A percentile compares a stretch with the other conserved stretches of the same genome.
These are phyloP conservation scores for Nidula microcarpa DNA, from an alignment of 768 basidiomycete genomes.

Conservation along the genomic window DNA sequence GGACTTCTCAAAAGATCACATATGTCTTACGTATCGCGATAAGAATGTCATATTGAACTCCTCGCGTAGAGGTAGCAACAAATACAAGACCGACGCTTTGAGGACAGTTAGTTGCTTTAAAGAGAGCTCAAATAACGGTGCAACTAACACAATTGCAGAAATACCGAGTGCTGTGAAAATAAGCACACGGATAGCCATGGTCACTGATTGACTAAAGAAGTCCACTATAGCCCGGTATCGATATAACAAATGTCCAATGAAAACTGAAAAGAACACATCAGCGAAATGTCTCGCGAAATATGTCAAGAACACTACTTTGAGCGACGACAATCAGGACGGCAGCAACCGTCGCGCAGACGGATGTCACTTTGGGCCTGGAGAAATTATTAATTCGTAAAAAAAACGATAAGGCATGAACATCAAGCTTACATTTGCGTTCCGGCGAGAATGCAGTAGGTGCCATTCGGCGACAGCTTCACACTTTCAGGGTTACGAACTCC, in stretches of 20 bases:
- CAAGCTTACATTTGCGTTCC: slow-evolving; percentile 14
- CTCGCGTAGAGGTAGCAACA: slow-evolving; percentile 13
- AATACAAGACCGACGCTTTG: slow-evolving; percentile 21
- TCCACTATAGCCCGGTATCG: slow-evolving; percentile 17
- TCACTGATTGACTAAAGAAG: slow-evolving; percentile 17
- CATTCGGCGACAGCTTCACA: slow-evolving; percentile 19
- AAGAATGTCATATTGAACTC: slow-evolving; percentile 23
- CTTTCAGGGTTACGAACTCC: slow-evolving; percentile 14
- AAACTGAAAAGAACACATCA: slow-evolving; percentile 8
- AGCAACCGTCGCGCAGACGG: slow-evolving; percentile 17
- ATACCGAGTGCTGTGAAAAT: slow-evolving; percentile 21
- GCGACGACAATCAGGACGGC: slow-evolving; percentile 15
- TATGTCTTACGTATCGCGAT: slow-evolving; percentile 17
- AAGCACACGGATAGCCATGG: slow-evolving; percentile 23
- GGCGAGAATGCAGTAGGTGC: slow-evolving; percentile 23
- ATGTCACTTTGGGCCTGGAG: slow-evolving; percentile 20
- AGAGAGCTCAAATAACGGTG: background rate
- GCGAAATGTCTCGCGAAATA: background rate
- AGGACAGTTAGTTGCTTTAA: background rate
- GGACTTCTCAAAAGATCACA: background rate
- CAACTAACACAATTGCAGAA: slow-evolving; percentile 8
- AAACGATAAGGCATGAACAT: background rate
- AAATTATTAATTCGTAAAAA: background rate
- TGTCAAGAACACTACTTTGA: slow-evolving; percentile 15
- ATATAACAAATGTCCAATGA: slow-evolving; percentile 18